phyloP scores from a whole-genome alignment of 805 yeast genomes.

The Vanderwaltozyma yarrowii region DNA sequence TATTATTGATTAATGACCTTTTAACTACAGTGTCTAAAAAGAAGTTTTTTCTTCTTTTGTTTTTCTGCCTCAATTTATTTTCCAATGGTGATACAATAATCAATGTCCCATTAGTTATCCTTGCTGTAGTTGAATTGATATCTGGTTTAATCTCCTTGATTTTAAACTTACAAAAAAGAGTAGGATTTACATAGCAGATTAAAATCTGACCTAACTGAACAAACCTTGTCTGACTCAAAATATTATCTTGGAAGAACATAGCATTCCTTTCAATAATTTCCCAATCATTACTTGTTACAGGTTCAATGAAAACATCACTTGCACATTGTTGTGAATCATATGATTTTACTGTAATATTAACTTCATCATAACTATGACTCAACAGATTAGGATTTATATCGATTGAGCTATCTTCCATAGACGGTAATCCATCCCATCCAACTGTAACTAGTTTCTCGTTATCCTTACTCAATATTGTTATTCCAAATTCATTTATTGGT shows the following conservation, averaged over 20 bases:
- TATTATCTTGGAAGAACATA: conserved; percentile 56
- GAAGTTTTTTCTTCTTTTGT: not conserved
- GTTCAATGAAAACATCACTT: conserved; percentile 63
- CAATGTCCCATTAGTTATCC: conserved; percentile 54
- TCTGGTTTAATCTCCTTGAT: conserved; percentile 39
- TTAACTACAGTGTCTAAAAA: not conserved
- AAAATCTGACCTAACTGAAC: conserved; percentile 49
- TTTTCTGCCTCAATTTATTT: conserved; percentile 25
- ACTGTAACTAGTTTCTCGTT: conserved; percentile 5
- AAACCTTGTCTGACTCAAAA: conserved; percentile 73
- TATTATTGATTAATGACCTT: conserved; percentile 2
- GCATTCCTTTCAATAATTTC: conserved; percentile 82
- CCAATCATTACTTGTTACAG: conserved; percentile 75
- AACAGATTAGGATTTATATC: conserved; percentile 20
- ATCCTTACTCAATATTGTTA: conserved; percentile 6
- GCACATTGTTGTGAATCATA: conserved; percentile 26
- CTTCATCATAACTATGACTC: not conserved
- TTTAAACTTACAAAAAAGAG: conserved; percentile 46
- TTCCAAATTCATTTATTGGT: conserved; percentile 20
- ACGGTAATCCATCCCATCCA: conserved; percentile 22
- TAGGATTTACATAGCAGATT: conserved; percentile 54
- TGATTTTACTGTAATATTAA: conserved; percentile 8
- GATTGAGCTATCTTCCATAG: conserved; percentile 5
- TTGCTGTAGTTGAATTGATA: conserved; percentile 32
- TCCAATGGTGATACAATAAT: conserved; percentile 68